These are phyloP conservation scores for Paramecium primaurelia DNA, from an alignment of 73 alveolate species.

Conservation along the genomic window DNA sequence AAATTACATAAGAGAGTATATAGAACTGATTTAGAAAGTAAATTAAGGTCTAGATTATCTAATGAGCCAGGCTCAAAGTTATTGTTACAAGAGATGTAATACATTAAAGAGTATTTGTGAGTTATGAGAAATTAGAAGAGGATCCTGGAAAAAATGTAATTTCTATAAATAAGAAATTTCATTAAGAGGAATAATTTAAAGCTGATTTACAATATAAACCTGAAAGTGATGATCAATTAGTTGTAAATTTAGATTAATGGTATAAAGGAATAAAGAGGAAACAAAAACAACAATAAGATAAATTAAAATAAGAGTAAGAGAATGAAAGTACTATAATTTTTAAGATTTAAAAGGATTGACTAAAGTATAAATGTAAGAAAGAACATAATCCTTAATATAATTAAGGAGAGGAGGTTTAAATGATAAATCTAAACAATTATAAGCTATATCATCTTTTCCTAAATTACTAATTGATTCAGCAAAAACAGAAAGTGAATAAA, in stretches of 20 bases:
- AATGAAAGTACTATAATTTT: not conserved
- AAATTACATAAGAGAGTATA: not conserved
- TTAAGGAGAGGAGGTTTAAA: not conserved
- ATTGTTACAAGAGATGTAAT: constrained; percentile 22
- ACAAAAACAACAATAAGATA: not conserved
- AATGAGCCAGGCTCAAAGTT: constrained; percentile 22
- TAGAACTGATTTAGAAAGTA: not conserved
- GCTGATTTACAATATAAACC: not conserved
- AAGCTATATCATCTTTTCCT: not conserved
- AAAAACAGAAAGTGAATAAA: not conserved
- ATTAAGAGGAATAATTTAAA: constrained; percentile 8
- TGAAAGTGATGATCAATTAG: constrained; percentile 33
- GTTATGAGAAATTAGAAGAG: constrained; percentile 33
- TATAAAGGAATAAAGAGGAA: not conserved
- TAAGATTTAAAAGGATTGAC: not conserved
- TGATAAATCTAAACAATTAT: not conserved
- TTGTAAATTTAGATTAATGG: constrained; percentile 10
- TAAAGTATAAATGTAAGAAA: not conserved
- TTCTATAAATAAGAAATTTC: not conserved
- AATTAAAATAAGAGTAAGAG: not conserved
- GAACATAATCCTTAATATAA: not conserved
- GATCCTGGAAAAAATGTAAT: not conserved
- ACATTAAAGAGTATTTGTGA: not conserved
- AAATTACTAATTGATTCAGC: not conserved
- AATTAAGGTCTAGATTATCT: not conserved